Evolutionary conservation across 2,329 filamentous ascomycete species (phyloP).

Genomic region (Claviceps cyperi): DNA sequence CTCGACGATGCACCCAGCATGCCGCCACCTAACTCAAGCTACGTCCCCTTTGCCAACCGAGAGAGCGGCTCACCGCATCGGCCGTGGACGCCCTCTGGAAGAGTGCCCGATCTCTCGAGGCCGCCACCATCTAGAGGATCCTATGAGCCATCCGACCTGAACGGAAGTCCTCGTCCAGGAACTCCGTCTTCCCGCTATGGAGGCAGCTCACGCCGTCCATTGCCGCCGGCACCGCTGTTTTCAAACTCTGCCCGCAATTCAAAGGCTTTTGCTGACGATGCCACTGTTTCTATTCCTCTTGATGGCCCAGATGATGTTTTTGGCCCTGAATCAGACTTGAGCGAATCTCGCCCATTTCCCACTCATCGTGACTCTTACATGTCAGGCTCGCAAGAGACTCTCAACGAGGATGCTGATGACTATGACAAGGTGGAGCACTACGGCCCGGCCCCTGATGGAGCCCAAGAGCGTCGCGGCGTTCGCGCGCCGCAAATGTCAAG

Average conservation of each 20-base stretch:
- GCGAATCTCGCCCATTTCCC: conserved; percentile 35
- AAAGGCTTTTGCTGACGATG: conserved; percentile 46
- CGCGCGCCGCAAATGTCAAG: conserved; percentile 76
- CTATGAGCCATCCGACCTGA: conserved; percentile 79
- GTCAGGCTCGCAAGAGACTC: conserved; percentile 36
- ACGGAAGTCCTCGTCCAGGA: conserved; percentile 79
- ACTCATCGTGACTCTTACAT: conserved; percentile 43
- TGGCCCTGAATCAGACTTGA: conserved; percentile 42
- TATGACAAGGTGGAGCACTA: conserved; percentile 60
- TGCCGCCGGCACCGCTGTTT: conserved; percentile 82
- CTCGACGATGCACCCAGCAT: conserved; percentile 43
- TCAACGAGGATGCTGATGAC: conserved; percentile 30
- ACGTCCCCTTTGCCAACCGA: conserved; percentile 39
- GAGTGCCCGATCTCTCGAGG: conserved; percentile 47
- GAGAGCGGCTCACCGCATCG: conserved; percentile 35
- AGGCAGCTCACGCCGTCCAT: conserved; percentile 69
- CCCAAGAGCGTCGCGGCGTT: conserved; percentile 77
- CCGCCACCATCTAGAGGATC: conserved; percentile 55
- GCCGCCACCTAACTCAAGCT: conserved; percentile 49
- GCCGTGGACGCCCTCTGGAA: conserved; percentile 42
- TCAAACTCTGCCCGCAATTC: conserved; percentile 37
- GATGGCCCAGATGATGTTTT: conserved; percentile 59
- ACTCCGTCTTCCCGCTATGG: conserved; percentile 83
- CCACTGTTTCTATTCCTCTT: conserved; percentile 59
- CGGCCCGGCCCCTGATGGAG: conserved; percentile 72